Evolutionary conservation across 1,284 basidiomycete species (phyloP).

Genomic region (Termitomyces sp.): DNA sequence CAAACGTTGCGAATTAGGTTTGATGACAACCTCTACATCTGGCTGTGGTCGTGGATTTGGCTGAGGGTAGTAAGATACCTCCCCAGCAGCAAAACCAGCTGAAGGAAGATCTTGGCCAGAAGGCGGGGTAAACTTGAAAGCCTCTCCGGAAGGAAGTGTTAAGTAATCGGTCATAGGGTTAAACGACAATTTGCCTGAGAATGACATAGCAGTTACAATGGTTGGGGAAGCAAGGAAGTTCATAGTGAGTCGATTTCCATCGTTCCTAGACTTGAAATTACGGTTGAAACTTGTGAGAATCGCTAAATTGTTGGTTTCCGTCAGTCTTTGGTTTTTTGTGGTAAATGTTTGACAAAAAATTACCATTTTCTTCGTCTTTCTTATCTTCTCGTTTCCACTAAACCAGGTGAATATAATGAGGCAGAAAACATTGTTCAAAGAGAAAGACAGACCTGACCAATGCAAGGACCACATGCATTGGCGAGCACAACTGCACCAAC

Average conservation of each 20-base stretch:
- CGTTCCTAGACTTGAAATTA: slow-evolving; percentile 97
- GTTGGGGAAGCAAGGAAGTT: slow-evolving; percentile 98
- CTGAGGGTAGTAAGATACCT: slow-evolving; percentile 75
- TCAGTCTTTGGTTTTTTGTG: background rate
- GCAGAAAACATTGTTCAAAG: background rate
- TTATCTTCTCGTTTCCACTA: slow-evolving; percentile 94
- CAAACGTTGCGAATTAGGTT: slow-evolving; percentile 77
- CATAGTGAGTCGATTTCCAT: slow-evolving; percentile 94
- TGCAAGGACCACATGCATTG: slow-evolving; percentile 98
- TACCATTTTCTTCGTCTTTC: slow-evolving; percentile 89
- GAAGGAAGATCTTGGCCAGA: slow-evolving; percentile 81
- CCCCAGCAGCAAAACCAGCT: slow-evolving; percentile 79
- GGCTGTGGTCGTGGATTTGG: slow-evolving; percentile 75
- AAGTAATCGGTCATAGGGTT: slow-evolving; percentile 89
- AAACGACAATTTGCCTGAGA: slow-evolving; percentile 92
- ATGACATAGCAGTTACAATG: slow-evolving; percentile 95
- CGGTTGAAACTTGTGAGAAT: slow-evolving; percentile 98
- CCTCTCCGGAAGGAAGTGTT: slow-evolving; percentile 64
- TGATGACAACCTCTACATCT: slow-evolving; percentile 77
- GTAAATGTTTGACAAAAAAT: slow-evolving; percentile 17
- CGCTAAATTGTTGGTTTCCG: slow-evolving; percentile 42
- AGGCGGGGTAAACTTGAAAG: slow-evolving; percentile 88
- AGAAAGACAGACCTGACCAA: slow-evolving; percentile 70
- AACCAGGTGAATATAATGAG: background rate
- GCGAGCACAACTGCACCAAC: slow-evolving; percentile 92